Evolutionary conservation across 2,329 filamentous ascomycete species (phyloP).

Genomic region (Albifimbria verrucaria): DNA sequence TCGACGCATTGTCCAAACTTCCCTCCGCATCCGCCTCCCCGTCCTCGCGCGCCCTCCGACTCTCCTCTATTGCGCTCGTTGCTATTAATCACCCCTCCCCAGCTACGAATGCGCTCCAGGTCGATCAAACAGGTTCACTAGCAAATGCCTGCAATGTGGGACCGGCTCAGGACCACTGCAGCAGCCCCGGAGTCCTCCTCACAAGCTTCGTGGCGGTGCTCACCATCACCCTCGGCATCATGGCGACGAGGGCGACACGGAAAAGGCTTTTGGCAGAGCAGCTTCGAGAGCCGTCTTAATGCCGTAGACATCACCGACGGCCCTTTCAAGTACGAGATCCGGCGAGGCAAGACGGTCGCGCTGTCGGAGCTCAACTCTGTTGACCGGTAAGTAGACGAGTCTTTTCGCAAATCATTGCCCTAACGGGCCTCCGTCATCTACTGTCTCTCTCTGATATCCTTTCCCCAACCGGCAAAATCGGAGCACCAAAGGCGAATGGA

Average conservation of each 20-base stretch:
- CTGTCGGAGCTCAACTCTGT: constrained; percentile 8
- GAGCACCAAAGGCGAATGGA: no score
- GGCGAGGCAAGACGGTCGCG: constrained; percentile 28
- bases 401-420: background rate
- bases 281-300: constrained; percentile 23
- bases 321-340: constrained; percentile 26
- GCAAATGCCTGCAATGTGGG: constrained; percentile 12
- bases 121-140: background rate
- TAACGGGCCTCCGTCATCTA: no score
- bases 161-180: constrained; percentile 6
- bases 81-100: background rate
- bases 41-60: no score
- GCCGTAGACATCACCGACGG: constrained; percentile 23
- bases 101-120: background rate
- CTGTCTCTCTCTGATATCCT: no score
- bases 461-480: no score
- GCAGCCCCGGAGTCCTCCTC: background rate
- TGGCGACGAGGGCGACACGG: constrained; percentile 6
- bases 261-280: constrained; percentile 5
- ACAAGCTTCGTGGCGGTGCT: background rate
- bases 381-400: background rate
- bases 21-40: no score
- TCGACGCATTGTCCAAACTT: no score
- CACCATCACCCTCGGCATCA: background rate
- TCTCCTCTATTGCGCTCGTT: background rate